Evolutionary conservation across 2,329 filamentous ascomycete genomes (phyloP).

Genomic region (Neodidymelliopsis sp.): DNA sequence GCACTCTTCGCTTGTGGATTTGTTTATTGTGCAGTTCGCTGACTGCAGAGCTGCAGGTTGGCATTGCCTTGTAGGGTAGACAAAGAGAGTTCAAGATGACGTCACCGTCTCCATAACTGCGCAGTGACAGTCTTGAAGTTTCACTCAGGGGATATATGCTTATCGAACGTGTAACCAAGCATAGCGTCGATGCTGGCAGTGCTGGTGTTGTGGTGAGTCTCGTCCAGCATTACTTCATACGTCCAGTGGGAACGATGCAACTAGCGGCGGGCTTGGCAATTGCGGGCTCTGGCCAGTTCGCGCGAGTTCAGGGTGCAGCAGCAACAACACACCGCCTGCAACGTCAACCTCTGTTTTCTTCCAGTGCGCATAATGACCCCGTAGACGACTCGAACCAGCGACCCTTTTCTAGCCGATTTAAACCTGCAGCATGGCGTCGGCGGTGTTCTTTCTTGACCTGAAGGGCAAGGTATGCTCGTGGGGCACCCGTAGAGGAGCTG

Average conservation of each 20-base stretch:
- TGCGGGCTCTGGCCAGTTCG: constrained; percentile 10
- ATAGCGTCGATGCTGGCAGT: too few relatives aligned
- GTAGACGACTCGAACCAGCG: constrained; percentile 16
- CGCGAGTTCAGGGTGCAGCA: constrained; percentile 16
- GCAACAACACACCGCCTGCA: constrained; percentile 15
- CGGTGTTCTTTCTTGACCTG: constrained; percentile 96
- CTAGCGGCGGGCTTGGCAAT: constrained; percentile 12
- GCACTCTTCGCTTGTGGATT: too few relatives aligned
- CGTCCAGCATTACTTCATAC: not conserved
- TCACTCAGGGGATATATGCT: too few relatives aligned
- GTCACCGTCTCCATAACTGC: too few relatives aligned
- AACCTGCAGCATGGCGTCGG: constrained; percentile 80
- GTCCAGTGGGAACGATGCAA: not conserved
- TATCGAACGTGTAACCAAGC: too few relatives aligned
- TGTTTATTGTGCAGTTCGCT: too few relatives aligned
- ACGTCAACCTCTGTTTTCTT: constrained; percentile 3
- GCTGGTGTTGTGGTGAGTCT: not conserved
- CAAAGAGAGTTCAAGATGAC: too few relatives aligned
- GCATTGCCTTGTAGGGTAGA: too few relatives aligned
- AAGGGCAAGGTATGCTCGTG: constrained; percentile 89
- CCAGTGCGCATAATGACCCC: constrained; percentile 30
- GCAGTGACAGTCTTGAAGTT: too few relatives aligned
- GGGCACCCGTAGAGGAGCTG: constrained; percentile 29
- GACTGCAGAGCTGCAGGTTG: too few relatives aligned
- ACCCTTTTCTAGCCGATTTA: constrained; percentile 5